A percentile compares a stretch with the other conserved stretches of the same genome.
Conservation (phyloP, 2,329 filamentous ascomycete species). For the Cercospora nicotianae region DNA sequence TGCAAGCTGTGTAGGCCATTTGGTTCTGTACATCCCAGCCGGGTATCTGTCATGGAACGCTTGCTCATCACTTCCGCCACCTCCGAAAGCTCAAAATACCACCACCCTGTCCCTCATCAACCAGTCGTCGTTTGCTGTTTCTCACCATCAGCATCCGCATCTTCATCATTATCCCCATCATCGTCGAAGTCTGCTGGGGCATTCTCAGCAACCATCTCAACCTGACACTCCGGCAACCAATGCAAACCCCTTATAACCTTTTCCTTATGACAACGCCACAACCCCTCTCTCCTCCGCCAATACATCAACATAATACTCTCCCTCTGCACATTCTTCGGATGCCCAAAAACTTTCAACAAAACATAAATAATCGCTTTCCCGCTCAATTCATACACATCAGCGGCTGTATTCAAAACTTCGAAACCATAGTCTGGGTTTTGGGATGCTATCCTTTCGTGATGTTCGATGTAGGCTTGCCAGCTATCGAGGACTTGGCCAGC, state of each 20-base stretch:
- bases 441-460: constrained; percentile 11
- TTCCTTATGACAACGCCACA: constrained; percentile 21
- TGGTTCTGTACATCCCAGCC: background rate
- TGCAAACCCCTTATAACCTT: constrained; percentile 21
- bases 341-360: constrained; percentile 14
- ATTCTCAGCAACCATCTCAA: background rate
- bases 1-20: background rate
- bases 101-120: background rate
- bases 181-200: background rate
- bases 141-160: background rate
- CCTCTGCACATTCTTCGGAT: constrained; percentile 18
- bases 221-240: constrained; percentile 13
- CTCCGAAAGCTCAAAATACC: background rate
- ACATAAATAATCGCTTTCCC: constrained; percentile 18
- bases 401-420: constrained; percentile 15
- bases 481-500: constrained; percentile 12
- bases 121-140: background rate
- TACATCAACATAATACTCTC: constrained; percentile 23
- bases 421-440: constrained; percentile 20
- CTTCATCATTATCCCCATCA: background rate
- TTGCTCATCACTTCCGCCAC: background rate
- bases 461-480: constrained; percentile 16
- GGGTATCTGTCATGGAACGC: background rate
- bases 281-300: constrained; percentile 10
- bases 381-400: constrained; percentile 18